Evolutionary conservation across 2,329 filamentous ascomycete species (phyloP), one percentile per base, ranked within the genome.

Genomic region (Alternaria infectoria): DNA sequence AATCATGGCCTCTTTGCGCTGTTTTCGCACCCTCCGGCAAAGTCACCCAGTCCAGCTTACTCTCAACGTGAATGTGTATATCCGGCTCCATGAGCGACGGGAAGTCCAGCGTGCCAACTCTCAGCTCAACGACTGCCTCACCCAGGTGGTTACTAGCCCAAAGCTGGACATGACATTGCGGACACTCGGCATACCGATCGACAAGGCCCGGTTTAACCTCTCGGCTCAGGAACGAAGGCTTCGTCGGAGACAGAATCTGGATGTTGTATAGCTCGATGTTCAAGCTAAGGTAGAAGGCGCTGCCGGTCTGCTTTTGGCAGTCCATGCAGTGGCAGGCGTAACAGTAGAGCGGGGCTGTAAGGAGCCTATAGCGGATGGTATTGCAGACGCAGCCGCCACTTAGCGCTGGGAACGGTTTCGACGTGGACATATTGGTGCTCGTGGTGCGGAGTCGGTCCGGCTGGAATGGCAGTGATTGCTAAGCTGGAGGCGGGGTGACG

Each of bases 321-420:
- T 74, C 71, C 2, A 58, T 30, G 25, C 76, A 78, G 62, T 78
- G 74, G 64, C 76, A 78, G 15, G 74, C 74, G 51, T 70, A 69
- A 59, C 69, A 73, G 66, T 69, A 77, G 23, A 78, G 64, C 2
- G 76, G 76, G 1, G 74, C 66, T 1, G 67, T 72, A 25, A 74
- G 66, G 5, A 78, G 62, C 1, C 74, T 71, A 44, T 74, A 78
- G 7, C 69, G 67, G 26, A 73, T 58, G 3, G 50, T 45, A n/a
- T 56, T 62, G 59, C 76, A 78, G 43, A 64, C 55, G 30, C 30
- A 40, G 26, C 72, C 62, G 25, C 76, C 76, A 19, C 66, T 67
- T n/a, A 78, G 62, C 7, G 69, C 58, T n/a, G 76, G 76, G 30
- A 77, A 78, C 0, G 71, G 65, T 19, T 63, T 58, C 10, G 64